phyloP scores from a whole-genome alignment of 495 filamentous ascomycete species.

The Trichoderma erinaceum region DNA sequence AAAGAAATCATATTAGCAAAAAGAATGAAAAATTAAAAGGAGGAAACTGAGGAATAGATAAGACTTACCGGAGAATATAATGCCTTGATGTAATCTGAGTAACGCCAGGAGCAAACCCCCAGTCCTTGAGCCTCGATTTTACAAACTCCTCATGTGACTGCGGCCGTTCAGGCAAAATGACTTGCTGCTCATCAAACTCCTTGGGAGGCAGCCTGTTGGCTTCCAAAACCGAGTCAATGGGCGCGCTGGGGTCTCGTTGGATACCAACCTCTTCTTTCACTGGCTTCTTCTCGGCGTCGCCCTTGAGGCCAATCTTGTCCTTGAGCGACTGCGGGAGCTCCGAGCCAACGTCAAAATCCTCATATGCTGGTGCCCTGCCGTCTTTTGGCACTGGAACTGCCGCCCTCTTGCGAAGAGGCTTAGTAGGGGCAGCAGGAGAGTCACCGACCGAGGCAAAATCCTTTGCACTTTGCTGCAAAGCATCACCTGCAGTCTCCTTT shows the following conservation, averaged over 20 bases:
- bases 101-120: conserved; percentile 63
- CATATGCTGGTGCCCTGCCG: not conserved
- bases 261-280: conserved; percentile 2
- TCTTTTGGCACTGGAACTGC: conserved; percentile 5
- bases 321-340: conserved; percentile 13
- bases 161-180: conserved; percentile 28
- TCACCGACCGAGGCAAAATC: not conserved
- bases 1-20: too few species aligned
- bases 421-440: not conserved
- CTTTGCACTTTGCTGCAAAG: conserved; percentile 13
- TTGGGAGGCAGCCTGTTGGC: conserved; percentile 25
- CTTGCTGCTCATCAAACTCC: conserved; percentile 20
- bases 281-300: conserved; percentile 14
- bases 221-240: conserved; percentile 17
- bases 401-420: not conserved
- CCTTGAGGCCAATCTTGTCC: conserved; percentile 14
- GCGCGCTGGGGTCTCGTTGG: conserved; percentile 16
- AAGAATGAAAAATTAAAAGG: not conserved
- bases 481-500: conserved; percentile 5
- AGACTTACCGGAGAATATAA: conserved; percentile 72
- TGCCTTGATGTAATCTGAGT: conserved; percentile 48
- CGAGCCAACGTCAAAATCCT: not conserved
- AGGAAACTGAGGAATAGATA: not conserved
- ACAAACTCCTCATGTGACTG: conserved; percentile 61
- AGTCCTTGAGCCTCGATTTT: conserved; percentile 48